Evolutionary conservation across 2,329 filamentous ascomycete genomes (phyloP).

Genomic region (Pyrenochaeta sp.): DNA sequence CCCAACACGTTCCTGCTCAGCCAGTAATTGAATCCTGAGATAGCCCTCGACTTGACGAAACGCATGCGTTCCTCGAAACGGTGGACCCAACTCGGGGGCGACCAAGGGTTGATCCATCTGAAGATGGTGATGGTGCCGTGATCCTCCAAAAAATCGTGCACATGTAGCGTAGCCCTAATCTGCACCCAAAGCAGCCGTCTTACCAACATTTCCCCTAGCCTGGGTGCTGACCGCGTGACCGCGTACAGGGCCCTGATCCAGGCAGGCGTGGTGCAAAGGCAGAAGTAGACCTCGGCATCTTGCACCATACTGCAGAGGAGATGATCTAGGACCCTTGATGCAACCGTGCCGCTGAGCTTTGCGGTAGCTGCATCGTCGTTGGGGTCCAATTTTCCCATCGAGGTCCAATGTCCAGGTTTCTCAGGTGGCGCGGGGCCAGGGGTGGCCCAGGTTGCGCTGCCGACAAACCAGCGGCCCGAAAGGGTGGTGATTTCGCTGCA

Average conservation of each 20-base stretch:
- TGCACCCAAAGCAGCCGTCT: not conserved
- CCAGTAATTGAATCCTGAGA: not conserved
- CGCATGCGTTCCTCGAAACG: not conserved
- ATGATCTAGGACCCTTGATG: not conserved
- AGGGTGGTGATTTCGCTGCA: not conserved
- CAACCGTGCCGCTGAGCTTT: not conserved
- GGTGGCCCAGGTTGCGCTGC: not conserved
- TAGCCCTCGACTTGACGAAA: not conserved
- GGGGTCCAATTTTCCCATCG: not conserved
- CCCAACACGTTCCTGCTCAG: not conserved
- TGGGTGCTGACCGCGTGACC: not conserved
- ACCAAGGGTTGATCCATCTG: not conserved
- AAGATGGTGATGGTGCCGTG: not conserved
- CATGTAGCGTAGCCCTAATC: not conserved
- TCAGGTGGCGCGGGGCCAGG: not conserved
- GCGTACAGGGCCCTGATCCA: not conserved
- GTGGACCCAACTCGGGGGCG: not conserved
- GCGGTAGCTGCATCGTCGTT: not conserved
- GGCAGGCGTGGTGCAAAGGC: not conserved
- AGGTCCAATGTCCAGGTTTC: not conserved
- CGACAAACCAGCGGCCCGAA: not conserved
- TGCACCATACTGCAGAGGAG: not conserved
- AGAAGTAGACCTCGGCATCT: not conserved
- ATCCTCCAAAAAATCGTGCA: not conserved
- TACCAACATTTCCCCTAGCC: not conserved